phyloP scores from a whole-genome alignment of 2,329 filamentous ascomycete genomes.

The Fusarium sp. region DNA sequence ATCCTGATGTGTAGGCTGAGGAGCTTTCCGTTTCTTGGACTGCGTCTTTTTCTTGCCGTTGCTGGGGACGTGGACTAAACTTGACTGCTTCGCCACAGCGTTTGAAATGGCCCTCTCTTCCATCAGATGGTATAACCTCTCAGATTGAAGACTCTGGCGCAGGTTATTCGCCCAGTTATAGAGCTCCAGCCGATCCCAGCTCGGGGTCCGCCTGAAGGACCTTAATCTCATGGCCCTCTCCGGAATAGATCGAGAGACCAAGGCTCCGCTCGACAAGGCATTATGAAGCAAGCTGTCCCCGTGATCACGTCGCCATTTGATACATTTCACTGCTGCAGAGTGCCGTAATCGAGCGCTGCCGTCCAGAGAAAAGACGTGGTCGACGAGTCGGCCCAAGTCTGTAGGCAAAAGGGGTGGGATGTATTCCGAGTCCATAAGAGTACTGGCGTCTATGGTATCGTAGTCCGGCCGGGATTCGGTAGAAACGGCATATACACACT shows the following conservation, averaged over 20 bases:
- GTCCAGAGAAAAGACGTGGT: constrained; percentile 78
- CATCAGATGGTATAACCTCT: constrained; percentile 42
- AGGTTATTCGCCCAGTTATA: constrained; percentile 51
- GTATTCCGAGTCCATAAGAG: constrained; percentile 93
- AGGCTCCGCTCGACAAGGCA: constrained; percentile 26
- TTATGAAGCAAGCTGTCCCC: constrained; percentile 27
- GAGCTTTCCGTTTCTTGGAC: constrained; percentile 6
- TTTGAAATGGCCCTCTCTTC: constrained; percentile 25
- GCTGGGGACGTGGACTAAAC: constrained; percentile 24
- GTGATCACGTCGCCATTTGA: constrained; percentile 70
- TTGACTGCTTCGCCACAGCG: constrained; percentile 23
- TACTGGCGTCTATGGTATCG: constrained; percentile 89
- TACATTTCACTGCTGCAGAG: constrained; percentile 81
- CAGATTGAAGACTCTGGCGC: constrained; percentile 48
- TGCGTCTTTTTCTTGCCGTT: not conserved
- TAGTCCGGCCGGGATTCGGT: constrained; percentile 75
- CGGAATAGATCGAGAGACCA: constrained; percentile 27
- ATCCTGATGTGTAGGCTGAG: constrained; percentile 64
- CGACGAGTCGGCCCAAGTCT: constrained; percentile 76
- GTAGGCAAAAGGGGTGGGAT: constrained; percentile 80
- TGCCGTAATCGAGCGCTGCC: constrained; percentile 85
- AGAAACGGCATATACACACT: constrained; percentile 77
- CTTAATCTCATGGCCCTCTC: constrained; percentile 29
- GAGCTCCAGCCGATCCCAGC: constrained; percentile 47
- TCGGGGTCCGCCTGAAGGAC: constrained; percentile 24